phyloP scores from a whole-genome alignment of 805 yeast genomes.

The Lipomyces sp. region DNA sequence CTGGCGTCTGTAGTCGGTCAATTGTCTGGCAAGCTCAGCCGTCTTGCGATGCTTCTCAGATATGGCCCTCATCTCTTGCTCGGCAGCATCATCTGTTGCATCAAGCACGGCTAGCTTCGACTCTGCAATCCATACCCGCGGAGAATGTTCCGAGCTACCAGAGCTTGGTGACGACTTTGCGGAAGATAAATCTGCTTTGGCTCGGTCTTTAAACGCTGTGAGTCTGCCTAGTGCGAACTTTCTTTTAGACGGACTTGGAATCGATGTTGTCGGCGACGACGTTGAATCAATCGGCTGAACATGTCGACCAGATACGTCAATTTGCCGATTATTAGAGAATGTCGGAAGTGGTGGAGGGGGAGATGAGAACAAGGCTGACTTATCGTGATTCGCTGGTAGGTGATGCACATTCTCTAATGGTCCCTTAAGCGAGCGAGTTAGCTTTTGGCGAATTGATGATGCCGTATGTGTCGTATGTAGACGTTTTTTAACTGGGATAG shows the following conservation, averaged over 20 bases:
- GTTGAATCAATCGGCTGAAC: neutral
- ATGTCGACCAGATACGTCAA: constrained; percentile 25
- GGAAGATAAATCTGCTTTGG: constrained; percentile 8
- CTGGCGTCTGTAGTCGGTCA: constrained; percentile 10
- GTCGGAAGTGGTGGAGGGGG: constrained; percentile 15
- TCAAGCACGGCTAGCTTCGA: constrained; percentile 15
- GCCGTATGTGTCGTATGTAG: neutral
- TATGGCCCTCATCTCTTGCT: constrained; percentile 28
- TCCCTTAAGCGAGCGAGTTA: constrained; percentile 17
- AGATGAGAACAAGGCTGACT: constrained; percentile 11
- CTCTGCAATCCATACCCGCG: constrained; percentile 25
- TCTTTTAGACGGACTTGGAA: constrained; percentile 13
- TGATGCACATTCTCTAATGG: constrained; percentile 9
- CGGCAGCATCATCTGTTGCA: constrained; percentile 26
- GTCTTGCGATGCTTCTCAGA: constrained; percentile 14
- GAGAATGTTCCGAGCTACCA: neutral
- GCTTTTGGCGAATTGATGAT: constrained; percentile 13
- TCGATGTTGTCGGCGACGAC: constrained; percentile 6
- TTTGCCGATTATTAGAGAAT: neutral
- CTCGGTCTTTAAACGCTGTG: constrained; percentile 18
- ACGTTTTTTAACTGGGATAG: neutral
- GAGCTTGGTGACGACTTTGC: neutral
- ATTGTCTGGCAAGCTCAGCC: constrained; percentile 23
- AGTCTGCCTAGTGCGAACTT: constrained; percentile 10
- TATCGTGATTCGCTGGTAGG: neutral